Conservation (phyloP, 306 rosid species). For the Argentina anserina region DNA sequence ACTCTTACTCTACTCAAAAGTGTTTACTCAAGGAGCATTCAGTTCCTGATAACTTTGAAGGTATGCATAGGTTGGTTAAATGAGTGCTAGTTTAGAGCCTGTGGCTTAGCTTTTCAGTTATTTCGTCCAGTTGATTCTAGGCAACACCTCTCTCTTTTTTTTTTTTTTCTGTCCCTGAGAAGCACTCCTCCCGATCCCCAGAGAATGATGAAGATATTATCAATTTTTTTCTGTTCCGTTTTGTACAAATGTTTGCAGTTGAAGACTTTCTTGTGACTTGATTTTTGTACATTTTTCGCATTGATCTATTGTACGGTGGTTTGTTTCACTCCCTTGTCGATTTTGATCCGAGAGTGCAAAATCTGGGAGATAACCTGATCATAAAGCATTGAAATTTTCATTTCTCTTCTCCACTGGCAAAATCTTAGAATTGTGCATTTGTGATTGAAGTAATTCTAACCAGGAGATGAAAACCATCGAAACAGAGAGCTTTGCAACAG, state of each 20-base stretch:
- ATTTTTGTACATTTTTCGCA: slow-evolving; percentile 13
- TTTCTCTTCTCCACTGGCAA: not conserved
- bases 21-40: slow-evolving; percentile 21
- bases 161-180: not conserved
- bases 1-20: not conserved
- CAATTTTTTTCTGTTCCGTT: slow-evolving; percentile 19
- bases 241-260: slow-evolving; percentile 55
- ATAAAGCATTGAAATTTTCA: not conserved
- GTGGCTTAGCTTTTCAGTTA: slow-evolving; percentile 32
- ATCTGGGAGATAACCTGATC: not conserved
- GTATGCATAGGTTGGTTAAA: not conserved
- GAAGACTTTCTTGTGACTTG: slow-evolving; percentile 27
- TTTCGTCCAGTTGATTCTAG: slow-evolving; percentile 9
- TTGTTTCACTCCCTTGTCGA: slow-evolving; percentile 7
- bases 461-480: not conserved
- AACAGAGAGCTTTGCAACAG: not conserved
- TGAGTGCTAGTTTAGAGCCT: slow-evolving; percentile 16
- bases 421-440: not conserved
- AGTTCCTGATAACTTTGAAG: slow-evolving; percentile 8
- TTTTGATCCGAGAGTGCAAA: not conserved
- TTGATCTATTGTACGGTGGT: slow-evolving; percentile 16
- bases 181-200: not conserved
- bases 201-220: slow-evolving; percentile 12
- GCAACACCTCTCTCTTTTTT: not conserved
- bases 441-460: not conserved